Evolutionary conservation across 192 early-diverging fungal genomes (phyloP).

Genomic region (Backusella luteola): DNA sequence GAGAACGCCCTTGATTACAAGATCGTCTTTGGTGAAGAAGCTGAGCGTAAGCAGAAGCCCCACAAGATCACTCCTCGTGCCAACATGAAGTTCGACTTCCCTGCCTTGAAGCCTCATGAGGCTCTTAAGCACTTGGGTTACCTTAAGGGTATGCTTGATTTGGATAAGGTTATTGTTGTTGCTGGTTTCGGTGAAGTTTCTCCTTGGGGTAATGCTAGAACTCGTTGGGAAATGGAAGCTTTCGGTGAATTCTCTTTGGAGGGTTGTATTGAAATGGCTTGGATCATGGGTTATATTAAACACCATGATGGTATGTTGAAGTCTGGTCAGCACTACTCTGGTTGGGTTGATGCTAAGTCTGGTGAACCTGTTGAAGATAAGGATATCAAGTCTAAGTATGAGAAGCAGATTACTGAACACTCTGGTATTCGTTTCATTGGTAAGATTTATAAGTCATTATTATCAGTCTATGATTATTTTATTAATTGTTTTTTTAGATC

Average conservation of each 20-base stretch:
- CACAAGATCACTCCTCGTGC: constrained; percentile 79
- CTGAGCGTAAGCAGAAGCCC: constrained; percentile 57
- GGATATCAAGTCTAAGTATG: constrained; percentile 89
- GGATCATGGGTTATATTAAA: constrained; percentile 96
- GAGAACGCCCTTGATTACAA: constrained; percentile 81
- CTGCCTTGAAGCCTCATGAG: constrained; percentile 59
- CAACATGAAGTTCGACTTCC: constrained; percentile 86
- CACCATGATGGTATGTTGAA: constrained; percentile 83
- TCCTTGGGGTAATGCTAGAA: constrained; percentile 85
- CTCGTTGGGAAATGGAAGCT: constrained; percentile 97
- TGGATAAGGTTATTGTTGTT: constrained; percentile 90
- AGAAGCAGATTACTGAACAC: constrained; percentile 87
- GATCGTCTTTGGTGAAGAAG: constrained; percentile 70
- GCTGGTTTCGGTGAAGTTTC: constrained; percentile 95
- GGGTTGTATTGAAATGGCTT: constrained; percentile 95
- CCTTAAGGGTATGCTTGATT: constrained; percentile 76
- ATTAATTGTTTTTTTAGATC: constrained; percentile 40
- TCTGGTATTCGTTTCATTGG: constrained; percentile 89
- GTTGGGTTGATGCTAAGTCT: constrained; percentile 91
- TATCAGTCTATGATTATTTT: neutral
- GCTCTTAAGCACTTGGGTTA: constrained; percentile 62
- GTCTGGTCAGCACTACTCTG: constrained; percentile 74
- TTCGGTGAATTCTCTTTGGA: constrained; percentile 84
- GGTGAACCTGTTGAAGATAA: constrained; percentile 81
- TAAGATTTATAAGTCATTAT: constrained; percentile 9